Evolutionary conservation across 768 basidiomycete genomes (phyloP).

Genomic region (Serendipita sp.): DNA sequence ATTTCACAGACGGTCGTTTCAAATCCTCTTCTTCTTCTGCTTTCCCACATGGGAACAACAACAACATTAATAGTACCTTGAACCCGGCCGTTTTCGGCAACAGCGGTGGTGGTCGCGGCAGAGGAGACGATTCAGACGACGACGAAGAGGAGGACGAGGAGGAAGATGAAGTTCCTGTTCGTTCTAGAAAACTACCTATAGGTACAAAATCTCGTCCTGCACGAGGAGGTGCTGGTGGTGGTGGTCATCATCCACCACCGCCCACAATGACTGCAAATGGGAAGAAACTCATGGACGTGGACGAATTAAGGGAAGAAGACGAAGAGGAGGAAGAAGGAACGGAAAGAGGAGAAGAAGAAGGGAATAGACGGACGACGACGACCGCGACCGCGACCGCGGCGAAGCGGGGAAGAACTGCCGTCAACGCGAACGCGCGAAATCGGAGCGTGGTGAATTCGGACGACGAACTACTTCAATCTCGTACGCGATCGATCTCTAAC

Average conservation of each 20-base stretch:
- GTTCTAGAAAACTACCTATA: neutral
- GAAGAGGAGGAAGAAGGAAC: no score
- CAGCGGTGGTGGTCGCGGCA: neutral
- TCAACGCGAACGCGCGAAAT: neutral
- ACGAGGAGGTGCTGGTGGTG: neutral
- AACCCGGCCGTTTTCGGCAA: neutral
- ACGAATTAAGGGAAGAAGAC: no score
- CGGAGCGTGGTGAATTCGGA: neutral
- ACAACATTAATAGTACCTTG: no score
- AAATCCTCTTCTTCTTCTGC: no score
- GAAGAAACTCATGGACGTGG: no score
- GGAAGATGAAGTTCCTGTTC: neutral
- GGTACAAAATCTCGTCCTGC: neutral
- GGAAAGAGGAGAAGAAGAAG: no score
- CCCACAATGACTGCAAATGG: neutral
- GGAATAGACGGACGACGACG: no score
- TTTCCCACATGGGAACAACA: no score
- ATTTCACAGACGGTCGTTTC: neutral
- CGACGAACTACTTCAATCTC: neutral
- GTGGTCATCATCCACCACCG: neutral
- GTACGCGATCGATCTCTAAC: neutral
- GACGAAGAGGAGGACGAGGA: neutral
- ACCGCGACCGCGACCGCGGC: no score
- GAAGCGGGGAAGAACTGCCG: neutral
- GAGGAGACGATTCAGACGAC: neutral